Conservation (phyloP, 192 early-diverging fungal species). For the Backusella tarrabulga region DNA sequence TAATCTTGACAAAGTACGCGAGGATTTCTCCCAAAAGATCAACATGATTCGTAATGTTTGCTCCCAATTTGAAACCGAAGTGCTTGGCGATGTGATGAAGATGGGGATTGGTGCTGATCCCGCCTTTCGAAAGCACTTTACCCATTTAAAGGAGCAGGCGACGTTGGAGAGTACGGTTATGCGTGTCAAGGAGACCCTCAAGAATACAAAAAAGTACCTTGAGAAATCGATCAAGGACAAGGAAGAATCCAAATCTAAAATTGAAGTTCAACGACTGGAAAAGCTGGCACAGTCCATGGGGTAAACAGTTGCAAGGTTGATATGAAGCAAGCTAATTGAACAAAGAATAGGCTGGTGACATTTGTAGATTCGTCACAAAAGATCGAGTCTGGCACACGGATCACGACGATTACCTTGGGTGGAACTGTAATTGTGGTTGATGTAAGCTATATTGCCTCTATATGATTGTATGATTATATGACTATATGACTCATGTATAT, state of each 20-base stretch:
- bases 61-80: constrained; percentile 39
- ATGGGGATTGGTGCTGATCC: constrained; percentile 34
- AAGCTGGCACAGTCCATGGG: constrained; percentile 25
- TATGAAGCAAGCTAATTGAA: background rate
- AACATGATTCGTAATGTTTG: constrained; percentile 30
- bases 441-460: constrained; percentile 2
- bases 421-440: constrained; percentile 37
- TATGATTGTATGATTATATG: no score
- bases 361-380: constrained; percentile 36
- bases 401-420: constrained; percentile 34
- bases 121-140: constrained; percentile 36
- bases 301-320: background rate
- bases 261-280: constrained; percentile 20
- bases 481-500: background rate
- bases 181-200: constrained; percentile 17
- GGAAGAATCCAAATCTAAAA: constrained; percentile 17
- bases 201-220: constrained; percentile 21
- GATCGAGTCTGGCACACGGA: constrained; percentile 11
- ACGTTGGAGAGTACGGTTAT: constrained; percentile 30
- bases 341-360: constrained; percentile 20
- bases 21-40: constrained; percentile 30
- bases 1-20: constrained; percentile 35
- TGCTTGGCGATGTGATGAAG: constrained; percentile 34
- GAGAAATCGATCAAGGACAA: constrained; percentile 11
- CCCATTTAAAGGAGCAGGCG: constrained; percentile 38